Evolutionary conservation across 345 rosid genomes (phyloP).

Genomic region (Nasturtium officinale): DNA sequence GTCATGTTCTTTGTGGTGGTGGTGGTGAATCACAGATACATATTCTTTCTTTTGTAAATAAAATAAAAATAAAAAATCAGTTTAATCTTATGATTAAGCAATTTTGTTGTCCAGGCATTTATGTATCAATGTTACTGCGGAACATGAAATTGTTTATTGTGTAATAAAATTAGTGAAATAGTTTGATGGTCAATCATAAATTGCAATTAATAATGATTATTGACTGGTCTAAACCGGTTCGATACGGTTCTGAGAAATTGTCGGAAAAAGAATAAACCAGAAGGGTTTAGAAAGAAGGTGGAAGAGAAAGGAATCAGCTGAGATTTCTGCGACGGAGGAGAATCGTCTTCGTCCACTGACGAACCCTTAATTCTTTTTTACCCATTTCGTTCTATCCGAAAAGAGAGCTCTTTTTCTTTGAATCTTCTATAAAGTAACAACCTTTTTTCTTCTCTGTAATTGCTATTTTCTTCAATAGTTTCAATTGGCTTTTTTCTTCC

Average conservation of each 20-base stretch:
- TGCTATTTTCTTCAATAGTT: neutral
- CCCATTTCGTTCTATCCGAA: neutral
- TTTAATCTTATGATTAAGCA: neutral
- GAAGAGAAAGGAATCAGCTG: neutral
- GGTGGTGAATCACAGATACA: neutral
- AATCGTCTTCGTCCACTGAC: constrained; percentile 5
- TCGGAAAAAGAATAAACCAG: constrained; percentile 20
- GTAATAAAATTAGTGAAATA: neutral
- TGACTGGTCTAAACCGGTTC: constrained; percentile 15
- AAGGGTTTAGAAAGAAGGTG: constrained; percentile 9
- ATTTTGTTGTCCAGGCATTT: neutral
- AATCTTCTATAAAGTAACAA: constrained; percentile 17
- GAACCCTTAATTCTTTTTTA: constrained; percentile 31
- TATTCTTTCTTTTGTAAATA: neutral
- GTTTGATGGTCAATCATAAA: neutral
- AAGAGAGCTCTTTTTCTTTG: neutral
- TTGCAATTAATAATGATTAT: too few relatives aligned
- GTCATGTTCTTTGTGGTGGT: neutral
- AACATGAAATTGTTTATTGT: too few relatives aligned
- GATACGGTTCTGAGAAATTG: constrained; percentile 1
- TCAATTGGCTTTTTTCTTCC: neutral
- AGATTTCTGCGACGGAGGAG: constrained; percentile 22
- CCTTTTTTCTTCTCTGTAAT: neutral
- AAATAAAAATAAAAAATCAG: too few relatives aligned
- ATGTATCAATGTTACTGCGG: neutral